These are phyloP conservation scores for Calonectria pauciramosa DNA, from an alignment of 2,329 filamentous ascomycete genomes.

Conservation along the genomic window DNA sequence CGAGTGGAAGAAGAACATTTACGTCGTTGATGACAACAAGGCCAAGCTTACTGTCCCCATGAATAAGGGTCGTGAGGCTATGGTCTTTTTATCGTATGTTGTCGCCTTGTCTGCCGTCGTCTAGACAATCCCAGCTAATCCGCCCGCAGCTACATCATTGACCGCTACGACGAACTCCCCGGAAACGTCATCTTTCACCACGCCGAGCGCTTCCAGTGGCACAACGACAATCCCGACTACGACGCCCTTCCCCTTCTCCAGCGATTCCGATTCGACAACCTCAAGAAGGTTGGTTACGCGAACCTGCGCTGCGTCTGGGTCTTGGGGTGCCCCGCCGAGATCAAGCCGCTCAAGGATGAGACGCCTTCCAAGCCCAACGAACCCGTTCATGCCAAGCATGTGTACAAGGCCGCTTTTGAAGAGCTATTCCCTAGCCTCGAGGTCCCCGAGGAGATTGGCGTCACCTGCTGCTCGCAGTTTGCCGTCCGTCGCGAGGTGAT, in stretches of 20 bases:
- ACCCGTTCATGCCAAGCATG: slow-evolving; percentile 55
- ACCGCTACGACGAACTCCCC: slow-evolving; percentile 62
- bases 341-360: slow-evolving; percentile 56
- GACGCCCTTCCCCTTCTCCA: slow-evolving; percentile 66
- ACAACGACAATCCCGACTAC: slow-evolving; percentile 67
- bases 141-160: slow-evolving; percentile 59
- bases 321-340: slow-evolving; percentile 67
- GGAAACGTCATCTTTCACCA: slow-evolving; percentile 62
- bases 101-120: background rate
- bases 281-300: slow-evolving; percentile 69
- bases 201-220: slow-evolving; percentile 64
- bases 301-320: slow-evolving; percentile 73
- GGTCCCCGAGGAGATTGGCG: slow-evolving; percentile 65
- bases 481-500: slow-evolving; percentile 69
- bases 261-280: slow-evolving; percentile 61
- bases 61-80: slow-evolving; percentile 67
- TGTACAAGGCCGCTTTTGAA: slow-evolving; percentile 58
- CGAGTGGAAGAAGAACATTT: slow-evolving; percentile 66
- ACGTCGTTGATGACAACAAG: slow-evolving; percentile 65
- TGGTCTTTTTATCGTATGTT: slow-evolving; percentile 64
- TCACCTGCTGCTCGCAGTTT: slow-evolving; percentile 77
- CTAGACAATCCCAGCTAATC: slow-evolving; percentile 17
- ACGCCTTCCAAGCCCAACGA: slow-evolving; percentile 50
- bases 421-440: slow-evolving; percentile 56
- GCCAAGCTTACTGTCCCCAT: slow-evolving; percentile 62